Base-by-base conservation (phyloP, 352 stramenopile genomes). In the Phytophthora rubi region DNA sequence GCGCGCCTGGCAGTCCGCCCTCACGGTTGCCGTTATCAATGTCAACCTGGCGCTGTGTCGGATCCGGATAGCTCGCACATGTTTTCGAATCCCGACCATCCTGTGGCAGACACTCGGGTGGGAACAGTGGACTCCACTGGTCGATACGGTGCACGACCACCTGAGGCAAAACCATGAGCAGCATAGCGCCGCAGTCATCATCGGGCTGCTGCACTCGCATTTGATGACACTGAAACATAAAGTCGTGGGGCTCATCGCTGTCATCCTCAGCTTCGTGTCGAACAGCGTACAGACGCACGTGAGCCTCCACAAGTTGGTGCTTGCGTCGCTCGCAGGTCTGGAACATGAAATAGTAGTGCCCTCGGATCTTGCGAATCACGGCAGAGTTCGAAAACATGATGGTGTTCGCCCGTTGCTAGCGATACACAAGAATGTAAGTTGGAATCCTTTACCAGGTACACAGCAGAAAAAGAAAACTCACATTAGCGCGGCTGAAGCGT, bases 291-390 rank as follows among this genome's bases (percentile, higher is more conserved):
- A 93, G 60, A 9, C 89, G 87, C 18, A 96, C 84, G 64, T 96
- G 89, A 4, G 87, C 89, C 54, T 96, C 89, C 2, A 93, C 86
- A 16, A 96, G 86, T 62, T 97, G 91, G 57, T 97, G 90, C 60
- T 97, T 96, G 28, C 91, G 85, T 33, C 90, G 80, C 65, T 97
- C 91, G 55, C 91, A 97, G 0, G 93, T 85, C 56, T 97, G 91
- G 62, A 97, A 91, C 90, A 97, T 97, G 53, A 97, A 90, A 81
- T 97, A 97, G 65, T 89, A 97, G 47, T 95, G 80, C 4, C 91
- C 91, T 12, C 91, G 89, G 60, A 97, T 97, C 70, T 92, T 88
- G 35, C 91, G 91, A 74, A 97, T 95, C 28, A 97, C 85, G 2
- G 86, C 90, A 13, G 75, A 82, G 32, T 94, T 88, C 4, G 85